Evolutionary conservation across 495 filamentous ascomycete species (phyloP).

Genomic region (Talaromyces ruber): DNA sequence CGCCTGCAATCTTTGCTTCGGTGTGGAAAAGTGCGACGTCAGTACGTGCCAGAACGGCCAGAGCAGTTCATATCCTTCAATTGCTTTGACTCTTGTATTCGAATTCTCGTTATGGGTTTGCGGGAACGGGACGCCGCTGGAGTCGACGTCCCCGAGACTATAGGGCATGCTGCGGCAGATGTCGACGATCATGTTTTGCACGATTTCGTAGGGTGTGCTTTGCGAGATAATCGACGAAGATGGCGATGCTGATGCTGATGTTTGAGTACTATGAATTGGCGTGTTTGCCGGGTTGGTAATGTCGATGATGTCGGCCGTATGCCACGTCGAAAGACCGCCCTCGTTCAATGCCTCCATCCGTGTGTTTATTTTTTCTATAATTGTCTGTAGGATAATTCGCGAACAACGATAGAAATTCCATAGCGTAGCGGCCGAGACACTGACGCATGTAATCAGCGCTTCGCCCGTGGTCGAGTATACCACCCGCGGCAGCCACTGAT

Average conservation of each 20-base stretch:
- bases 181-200: conserved; percentile 32
- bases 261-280: not conserved
- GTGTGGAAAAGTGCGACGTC: conserved; percentile 26
- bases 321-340: not conserved
- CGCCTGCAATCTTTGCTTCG: conserved; percentile 22
- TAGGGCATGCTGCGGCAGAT: conserved; percentile 35
- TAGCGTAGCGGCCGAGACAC: conserved; percentile 19
- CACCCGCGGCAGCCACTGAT: conserved; percentile 29
- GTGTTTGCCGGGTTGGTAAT: not conserved
- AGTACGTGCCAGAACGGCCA: conserved; percentile 38
- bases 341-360: not conserved
- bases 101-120: not conserved
- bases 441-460: conserved; percentile 26
- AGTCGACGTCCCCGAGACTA: conserved; percentile 28
- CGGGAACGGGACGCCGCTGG: conserved; percentile 15
- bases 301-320: not conserved
- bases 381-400: conserved; percentile 27
- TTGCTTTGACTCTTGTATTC: conserved; percentile 17
- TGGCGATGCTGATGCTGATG: not conserved
- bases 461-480: conserved; percentile 26
- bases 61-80: conserved; percentile 26
- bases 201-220: conserved; percentile 7
- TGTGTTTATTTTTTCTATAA: conserved; percentile 3
- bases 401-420: conserved; percentile 35
- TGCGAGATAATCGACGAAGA: not conserved